Base-by-base conservation (phyloP, 352 stramenopile genomes). In the Albugo laibachii region DNA sequence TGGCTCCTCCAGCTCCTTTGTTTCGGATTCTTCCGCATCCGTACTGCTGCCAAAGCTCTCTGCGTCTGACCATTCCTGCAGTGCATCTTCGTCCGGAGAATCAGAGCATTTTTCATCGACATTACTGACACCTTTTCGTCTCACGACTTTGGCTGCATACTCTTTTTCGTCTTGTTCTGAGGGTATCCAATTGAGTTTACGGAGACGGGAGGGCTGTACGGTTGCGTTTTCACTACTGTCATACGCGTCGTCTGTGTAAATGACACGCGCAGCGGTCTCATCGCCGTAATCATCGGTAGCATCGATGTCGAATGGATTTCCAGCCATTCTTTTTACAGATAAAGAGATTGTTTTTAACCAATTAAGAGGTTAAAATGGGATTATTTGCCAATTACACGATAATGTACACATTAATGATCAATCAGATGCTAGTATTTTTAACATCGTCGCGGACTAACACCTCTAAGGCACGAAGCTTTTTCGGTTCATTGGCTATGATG, bases 251-350 rank as follows among this genome's bases (percentile, higher is more conserved):
- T n/a, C 57, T 48, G 38, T 59, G 44, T 34, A 50, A 59, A 49
- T 78, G 73, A 46, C 62, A 61, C 21, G 80, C 47, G 73, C 70
- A 31, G 64, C 63, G 43, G 72, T 88, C 45, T 73, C 72, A 56
- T 89, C 74, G 50, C 83, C 69, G 55, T 83, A 88, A 54, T 88
- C 75, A 36, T 88, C 75, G 18, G 70, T 72, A 47, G 75, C 65
- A 50, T 88, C 75, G 39, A 88, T 68, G 48, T 85, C 76, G 48
- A 84, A 85, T 52, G 72, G 61, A 56, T 68, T 67, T 24, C 70
- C 55, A 45, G 55, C 53, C 69, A 83, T 87, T 34, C 42, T 24
- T 24, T 43, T 43, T 8, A 3, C 20, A 24, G 38, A 18, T 13
- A 13, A 6, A 41, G 44, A 59, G 36, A 52, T 38, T 49, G 48